These are phyloP conservation scores for Lentinula lateritia DNA, from an alignment of 768 basidiomycete genomes.

Conservation along the genomic window DNA sequence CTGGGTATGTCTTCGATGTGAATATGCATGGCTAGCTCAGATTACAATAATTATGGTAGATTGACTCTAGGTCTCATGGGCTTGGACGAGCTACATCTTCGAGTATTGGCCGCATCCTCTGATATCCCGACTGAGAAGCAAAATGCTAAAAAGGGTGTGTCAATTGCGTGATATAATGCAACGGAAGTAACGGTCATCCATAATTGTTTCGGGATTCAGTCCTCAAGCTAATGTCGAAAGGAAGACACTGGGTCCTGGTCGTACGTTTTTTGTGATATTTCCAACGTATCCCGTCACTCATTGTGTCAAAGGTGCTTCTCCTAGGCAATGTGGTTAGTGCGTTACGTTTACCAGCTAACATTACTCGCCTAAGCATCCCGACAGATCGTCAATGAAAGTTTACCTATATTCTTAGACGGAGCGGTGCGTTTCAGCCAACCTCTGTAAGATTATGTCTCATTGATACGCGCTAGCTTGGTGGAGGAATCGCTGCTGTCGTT, in stretches of 20 bases:
- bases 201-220: conserved; percentile 27
- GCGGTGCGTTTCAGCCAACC: conserved; percentile 38
- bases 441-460: neutral
- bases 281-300: neutral
- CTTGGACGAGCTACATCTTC: conserved; percentile 83
- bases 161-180: neutral
- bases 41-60: conserved; percentile 27
- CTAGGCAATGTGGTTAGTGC: conserved; percentile 79
- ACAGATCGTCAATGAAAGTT: conserved; percentile 77
- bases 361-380: neutral
- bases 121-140: conserved; percentile 61
- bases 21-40: neutral
- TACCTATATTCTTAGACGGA: conserved; percentile 78
- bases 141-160: conserved; percentile 66
- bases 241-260: conserved; percentile 92
- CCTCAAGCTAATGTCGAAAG: conserved; percentile 49
- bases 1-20: conserved; percentile 49
- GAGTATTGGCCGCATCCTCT: conserved; percentile 78
- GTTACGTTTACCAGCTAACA: neutral
- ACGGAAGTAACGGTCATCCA: neutral
- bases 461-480: conserved; percentile 35
- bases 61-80: conserved; percentile 93
- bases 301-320: conserved; percentile 59
- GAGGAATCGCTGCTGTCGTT: conserved; percentile 68
- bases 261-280: conserved; percentile 33